Percentiles rank a stretch among this genome's conserved stretches.
Evolutionary conservation across 2,329 filamentous ascomycete genomes (phyloP).

Genomic region (Fusarium nurragi): DNA sequence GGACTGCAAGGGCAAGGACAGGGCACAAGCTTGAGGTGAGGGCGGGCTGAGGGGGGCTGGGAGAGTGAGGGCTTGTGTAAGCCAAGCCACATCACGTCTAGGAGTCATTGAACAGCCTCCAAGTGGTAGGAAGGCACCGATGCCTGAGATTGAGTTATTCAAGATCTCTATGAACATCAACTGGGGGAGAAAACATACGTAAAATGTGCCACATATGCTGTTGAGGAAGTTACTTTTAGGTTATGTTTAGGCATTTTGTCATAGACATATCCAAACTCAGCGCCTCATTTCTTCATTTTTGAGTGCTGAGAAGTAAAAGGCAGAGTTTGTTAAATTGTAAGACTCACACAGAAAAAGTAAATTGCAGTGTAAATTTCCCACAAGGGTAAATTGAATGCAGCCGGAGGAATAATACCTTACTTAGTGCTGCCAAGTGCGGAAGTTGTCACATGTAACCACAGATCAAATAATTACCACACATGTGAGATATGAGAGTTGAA

Average conservation of each 20-base stretch:
- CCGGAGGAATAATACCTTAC: slow-evolving; percentile 8
- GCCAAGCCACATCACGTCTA: slow-evolving; percentile 11
- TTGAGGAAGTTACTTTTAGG: slow-evolving; percentile 23
- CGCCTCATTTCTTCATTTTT: slow-evolving; percentile 1
- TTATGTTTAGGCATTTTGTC: neutral
- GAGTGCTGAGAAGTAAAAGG: slow-evolving; percentile 19
- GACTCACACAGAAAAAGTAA: slow-evolving; percentile 6
- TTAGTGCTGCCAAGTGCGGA: neutral
- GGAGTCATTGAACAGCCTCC: neutral
- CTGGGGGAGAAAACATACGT: neutral
- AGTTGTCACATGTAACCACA: neutral
- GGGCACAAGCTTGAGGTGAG: slow-evolving; percentile 4
- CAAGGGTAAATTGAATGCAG: neutral
- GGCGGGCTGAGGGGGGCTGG: slow-evolving; percentile 24
- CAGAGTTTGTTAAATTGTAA: neutral
- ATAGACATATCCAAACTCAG: slow-evolving; percentile 13
- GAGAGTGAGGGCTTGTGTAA: slow-evolving; percentile 4
- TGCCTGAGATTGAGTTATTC: slow-evolving; percentile 8
- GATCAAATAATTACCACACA: neutral
- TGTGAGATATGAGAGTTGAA: neutral
- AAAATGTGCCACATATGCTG: slow-evolving; percentile 15
- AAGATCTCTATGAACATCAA: neutral
- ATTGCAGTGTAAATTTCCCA: neutral
- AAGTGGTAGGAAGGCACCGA: neutral
- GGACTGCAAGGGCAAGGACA: neutral